Conservation (phyloP, 2,329 filamentous ascomycete genomes). For the Aspergillus sclerotialis region DNA sequence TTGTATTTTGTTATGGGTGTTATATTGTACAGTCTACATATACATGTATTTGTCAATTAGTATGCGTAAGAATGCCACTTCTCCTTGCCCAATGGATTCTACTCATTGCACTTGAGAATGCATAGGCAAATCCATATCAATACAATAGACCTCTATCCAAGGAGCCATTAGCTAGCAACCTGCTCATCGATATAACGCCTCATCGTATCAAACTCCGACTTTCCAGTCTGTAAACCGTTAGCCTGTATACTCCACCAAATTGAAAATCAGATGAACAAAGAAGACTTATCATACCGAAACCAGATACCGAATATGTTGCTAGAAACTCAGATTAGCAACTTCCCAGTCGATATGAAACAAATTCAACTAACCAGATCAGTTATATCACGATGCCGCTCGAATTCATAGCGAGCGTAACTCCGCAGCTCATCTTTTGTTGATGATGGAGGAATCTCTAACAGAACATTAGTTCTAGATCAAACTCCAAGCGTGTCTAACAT, state of each 20-base stretch:
- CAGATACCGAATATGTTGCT: slow-evolving; percentile 41
- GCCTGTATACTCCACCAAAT: too few species aligned
- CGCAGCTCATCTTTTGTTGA: slow-evolving; percentile 34
- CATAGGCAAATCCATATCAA: too few species aligned
- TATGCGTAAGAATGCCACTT: neutral
- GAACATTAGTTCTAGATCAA: too few species aligned
- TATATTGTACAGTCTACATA: slow-evolving; percentile 4
- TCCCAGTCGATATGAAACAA: neutral
- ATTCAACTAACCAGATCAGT: slow-evolving; percentile 31
- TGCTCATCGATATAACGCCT: slow-evolving; percentile 41
- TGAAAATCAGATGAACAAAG: neutral
- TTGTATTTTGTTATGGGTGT: neutral
- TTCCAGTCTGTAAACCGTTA: slow-evolving; percentile 31
- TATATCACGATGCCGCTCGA: slow-evolving; percentile 37
- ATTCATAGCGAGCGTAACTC: slow-evolving; percentile 38
- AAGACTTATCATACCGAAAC: slow-evolving; percentile 26
- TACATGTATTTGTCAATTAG: slow-evolving; percentile 4
- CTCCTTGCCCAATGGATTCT: slow-evolving; percentile 1
- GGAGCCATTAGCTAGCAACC: slow-evolving; percentile 15
- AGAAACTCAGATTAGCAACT: neutral
- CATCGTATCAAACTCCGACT: slow-evolving; percentile 42
- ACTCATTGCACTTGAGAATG: too few species aligned
- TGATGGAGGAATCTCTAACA: slow-evolving; percentile 32
- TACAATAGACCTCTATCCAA: neutral
- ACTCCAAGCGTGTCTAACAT: too few species aligned